phyloP scores from a whole-genome alignment of 73 alveolate species.

The Paramecium sexaurelia region DNA sequence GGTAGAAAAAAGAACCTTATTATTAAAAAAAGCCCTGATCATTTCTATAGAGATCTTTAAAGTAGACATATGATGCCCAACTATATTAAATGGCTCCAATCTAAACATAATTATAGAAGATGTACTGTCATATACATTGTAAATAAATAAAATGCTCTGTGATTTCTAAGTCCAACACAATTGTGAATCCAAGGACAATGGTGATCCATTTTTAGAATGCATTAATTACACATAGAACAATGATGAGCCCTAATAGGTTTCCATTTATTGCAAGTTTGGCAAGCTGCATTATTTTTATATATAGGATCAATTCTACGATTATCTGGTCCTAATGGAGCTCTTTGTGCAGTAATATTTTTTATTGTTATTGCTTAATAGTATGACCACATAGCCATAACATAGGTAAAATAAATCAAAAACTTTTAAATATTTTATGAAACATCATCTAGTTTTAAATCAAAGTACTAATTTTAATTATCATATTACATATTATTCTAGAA shows the following conservation, averaged over 20 bases:
- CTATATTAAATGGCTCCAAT: conserved; percentile 60
- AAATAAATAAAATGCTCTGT: conserved; percentile 79
- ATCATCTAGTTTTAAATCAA: conserved; percentile 21
- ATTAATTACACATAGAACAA: conserved; percentile 78
- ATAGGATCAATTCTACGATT: conserved; percentile 58
- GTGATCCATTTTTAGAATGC: conserved; percentile 84
- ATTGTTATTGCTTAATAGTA: conserved; percentile 56
- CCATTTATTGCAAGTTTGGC: conserved; percentile 75
- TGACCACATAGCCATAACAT: conserved; percentile 58
- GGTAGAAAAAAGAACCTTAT: conserved; percentile 13
- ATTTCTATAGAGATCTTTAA: conserved; percentile 19
- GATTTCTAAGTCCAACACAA: conserved; percentile 84
- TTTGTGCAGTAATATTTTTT: conserved; percentile 50
- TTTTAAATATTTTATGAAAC: conserved; percentile 33
- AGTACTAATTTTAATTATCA: background rate
- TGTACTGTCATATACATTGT: conserved; percentile 73
- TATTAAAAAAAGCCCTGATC: conserved; percentile 24
- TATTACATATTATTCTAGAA: conserved; percentile 64
- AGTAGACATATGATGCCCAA: conserved; percentile 56
- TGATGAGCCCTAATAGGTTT: conserved; percentile 88
- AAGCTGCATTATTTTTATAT: conserved; percentile 42
- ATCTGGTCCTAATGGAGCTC: conserved; percentile 63
- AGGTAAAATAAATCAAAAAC: background rate
- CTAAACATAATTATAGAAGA: background rate
- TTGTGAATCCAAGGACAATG: conserved; percentile 91